Evolutionary conservation across 2,329 filamentous ascomycete species (phyloP).

Genomic region (Talaromyces sp.): DNA sequence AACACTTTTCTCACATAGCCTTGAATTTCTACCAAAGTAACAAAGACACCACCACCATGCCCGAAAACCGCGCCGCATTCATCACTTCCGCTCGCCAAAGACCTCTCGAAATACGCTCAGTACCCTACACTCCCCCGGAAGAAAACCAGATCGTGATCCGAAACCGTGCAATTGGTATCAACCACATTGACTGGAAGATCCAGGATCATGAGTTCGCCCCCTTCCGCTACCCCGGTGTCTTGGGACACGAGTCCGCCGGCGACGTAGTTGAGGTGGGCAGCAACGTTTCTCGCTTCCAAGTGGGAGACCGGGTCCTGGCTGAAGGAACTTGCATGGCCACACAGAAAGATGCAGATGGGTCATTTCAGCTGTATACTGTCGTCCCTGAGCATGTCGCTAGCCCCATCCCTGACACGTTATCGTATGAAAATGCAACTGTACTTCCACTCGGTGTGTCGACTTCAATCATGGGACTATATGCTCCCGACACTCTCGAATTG

Average conservation of each 20-base stretch:
- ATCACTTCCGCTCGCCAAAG: conserved; percentile 7
- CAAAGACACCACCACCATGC: not conserved
- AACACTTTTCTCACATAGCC: not conserved
- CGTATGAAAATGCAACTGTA: conserved; percentile 20
- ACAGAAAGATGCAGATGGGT: conserved; percentile 12
- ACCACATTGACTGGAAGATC: conserved; percentile 28
- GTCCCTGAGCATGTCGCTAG: conserved; percentile 10
- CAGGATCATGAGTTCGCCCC: conserved; percentile 21
- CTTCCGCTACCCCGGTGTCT: conserved; percentile 18
- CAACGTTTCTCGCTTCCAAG: conserved; percentile 18
- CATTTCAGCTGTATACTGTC: conserved; percentile 22
- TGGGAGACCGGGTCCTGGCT: conserved; percentile 23
- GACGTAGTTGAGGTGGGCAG: conserved; percentile 22
- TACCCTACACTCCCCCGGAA: conserved; percentile 11
- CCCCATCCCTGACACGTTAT: conserved; percentile 17
- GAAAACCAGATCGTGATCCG: conserved; percentile 15
- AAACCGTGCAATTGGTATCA: conserved; percentile 18
- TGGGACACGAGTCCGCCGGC: conserved; percentile 23
- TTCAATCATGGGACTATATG: conserved; percentile 17
- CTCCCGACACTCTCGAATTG: conserved; percentile 15
- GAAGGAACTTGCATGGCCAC: conserved; percentile 11
- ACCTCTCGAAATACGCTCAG: conserved; percentile 12
- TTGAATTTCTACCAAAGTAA: not conserved
- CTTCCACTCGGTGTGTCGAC: conserved; percentile 21
- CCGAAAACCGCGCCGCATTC: conserved; percentile 15